Percentiles rank a stretch among this genome's conserved stretches.
Conservation (phyloP, 768 basidiomycete genomes). For the Kwoniella sp. region DNA sequence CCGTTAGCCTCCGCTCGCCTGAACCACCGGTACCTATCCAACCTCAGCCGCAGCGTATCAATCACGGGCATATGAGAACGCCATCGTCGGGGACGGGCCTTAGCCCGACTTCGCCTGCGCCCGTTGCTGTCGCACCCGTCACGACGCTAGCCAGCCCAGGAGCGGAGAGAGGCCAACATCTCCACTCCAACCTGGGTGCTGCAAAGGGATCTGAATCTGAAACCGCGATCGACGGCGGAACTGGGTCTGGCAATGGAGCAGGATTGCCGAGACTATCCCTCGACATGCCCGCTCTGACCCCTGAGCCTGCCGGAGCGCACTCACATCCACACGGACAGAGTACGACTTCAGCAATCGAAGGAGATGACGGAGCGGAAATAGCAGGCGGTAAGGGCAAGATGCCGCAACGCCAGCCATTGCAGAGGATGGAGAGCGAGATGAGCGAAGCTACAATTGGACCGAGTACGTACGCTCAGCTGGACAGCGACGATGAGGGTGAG, state of each 20-base stretch:
- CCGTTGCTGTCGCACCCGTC: slow-evolving; percentile 31
- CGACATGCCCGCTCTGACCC: slow-evolving; percentile 41
- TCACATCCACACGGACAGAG: too few species aligned
- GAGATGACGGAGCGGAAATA: neutral
- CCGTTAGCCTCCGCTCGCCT: slow-evolving; percentile 5
- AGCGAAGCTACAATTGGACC: slow-evolving; percentile 21
- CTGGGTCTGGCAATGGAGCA: neutral
- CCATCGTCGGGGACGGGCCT: slow-evolving; percentile 14
- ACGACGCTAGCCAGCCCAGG: slow-evolving; percentile 31
- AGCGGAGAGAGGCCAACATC: slow-evolving; percentile 5
- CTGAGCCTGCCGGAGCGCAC: slow-evolving; percentile 13
- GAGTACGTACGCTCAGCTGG: slow-evolving; percentile 26
- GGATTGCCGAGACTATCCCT: slow-evolving; percentile 35
- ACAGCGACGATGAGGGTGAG: slow-evolving; percentile 30
- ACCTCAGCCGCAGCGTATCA: slow-evolving; percentile 1
- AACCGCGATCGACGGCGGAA: neutral
- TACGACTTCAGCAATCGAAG: too few species aligned
- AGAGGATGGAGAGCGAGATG: slow-evolving; percentile 28
- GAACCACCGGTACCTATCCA: neutral
- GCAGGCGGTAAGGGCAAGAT: slow-evolving; percentile 9
- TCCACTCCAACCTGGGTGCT: neutral
- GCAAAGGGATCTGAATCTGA: neutral
- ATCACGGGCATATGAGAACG: slow-evolving; percentile 1
- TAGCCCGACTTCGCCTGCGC: slow-evolving; percentile 21
- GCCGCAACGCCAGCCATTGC: slow-evolving; percentile 5